Conservation (phyloP, 2,329 filamentous ascomycete genomes). For the Paecilomyces variotii region DNA sequence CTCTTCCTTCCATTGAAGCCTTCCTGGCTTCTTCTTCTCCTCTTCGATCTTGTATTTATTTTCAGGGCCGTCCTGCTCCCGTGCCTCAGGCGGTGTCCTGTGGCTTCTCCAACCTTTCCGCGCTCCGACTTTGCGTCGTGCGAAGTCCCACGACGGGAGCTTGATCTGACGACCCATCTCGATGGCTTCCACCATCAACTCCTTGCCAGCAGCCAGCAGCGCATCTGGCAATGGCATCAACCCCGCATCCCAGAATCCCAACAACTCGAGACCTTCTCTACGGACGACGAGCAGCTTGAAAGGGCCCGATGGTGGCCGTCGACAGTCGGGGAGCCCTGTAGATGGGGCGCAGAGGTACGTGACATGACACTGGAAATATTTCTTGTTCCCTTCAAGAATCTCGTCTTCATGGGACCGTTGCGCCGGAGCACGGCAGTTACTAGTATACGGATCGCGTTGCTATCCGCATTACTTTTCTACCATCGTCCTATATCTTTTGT, state of each 20-base stretch:
- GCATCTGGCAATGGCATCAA: conserved; percentile 29
- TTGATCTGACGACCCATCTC: conserved; percentile 21
- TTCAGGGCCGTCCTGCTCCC: conserved; percentile 7
- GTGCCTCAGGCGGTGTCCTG: conserved; percentile 32
- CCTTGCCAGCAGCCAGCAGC: conserved; percentile 27
- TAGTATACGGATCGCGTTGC: neutral
- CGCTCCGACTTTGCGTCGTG: conserved; percentile 26
- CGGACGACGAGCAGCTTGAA: conserved; percentile 45
- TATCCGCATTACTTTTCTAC: neutral
- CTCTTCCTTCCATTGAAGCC: conserved; percentile 4
- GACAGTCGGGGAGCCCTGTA: conserved; percentile 48
- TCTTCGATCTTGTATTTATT: conserved; percentile 5
- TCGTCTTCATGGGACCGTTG: conserved; percentile 1
- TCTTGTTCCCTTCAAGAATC: conserved; percentile 3
- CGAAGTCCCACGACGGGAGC: conserved; percentile 27
- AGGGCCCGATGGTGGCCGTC: conserved; percentile 45
- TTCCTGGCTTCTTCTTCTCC: conserved; percentile 5
- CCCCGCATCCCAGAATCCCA: conserved; percentile 29
- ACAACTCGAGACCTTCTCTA: conserved; percentile 36
- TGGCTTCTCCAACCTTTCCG: conserved; percentile 19
- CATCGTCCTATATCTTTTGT: neutral
- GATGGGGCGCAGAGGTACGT: conserved; percentile 49
- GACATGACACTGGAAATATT: conserved; percentile 5
- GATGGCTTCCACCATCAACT: conserved; percentile 36
- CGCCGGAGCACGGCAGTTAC: neutral